Evolutionary conservation across 2,329 filamentous ascomycete species (phyloP), one percentile per base, ranked within the genome.

Genomic region (Aspergillus vadensis): DNA sequence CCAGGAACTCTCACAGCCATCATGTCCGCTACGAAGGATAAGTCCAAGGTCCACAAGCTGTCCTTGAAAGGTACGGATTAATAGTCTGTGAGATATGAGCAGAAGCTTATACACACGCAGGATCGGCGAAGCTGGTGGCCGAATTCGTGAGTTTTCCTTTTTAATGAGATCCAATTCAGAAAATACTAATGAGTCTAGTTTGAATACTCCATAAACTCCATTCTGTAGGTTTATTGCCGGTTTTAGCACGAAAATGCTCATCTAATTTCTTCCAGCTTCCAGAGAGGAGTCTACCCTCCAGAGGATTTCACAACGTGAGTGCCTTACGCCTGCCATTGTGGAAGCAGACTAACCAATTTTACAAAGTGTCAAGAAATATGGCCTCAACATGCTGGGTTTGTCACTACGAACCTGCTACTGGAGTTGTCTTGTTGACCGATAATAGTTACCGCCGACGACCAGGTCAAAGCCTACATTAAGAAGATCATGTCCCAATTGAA

Each of bases 401-500:
- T 72, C 32, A 2, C 23, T 27, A 49, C 30, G 10, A 30, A 15
- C 32, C 55, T 44, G 44, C 30, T 32, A 32, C 25, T 17, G 17
- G 32, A 58, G 58, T 60, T 59, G 53, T 25, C 59, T 36, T 12
- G 44, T 61, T 70, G 49, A 68, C 63, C 51, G 51, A 70, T 67
- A 58, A 60, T 74, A 88, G 93, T 98, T 55, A 96, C 94, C 32
- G 87, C 92, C 65, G 95, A 99, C 76, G 95, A 98, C 81, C 94
- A 99, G 80, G 95, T 99, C 74, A 96, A 97, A 79, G 92, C 93
- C 32, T 99, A 99, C 80, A 96, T 99, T 83, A 97, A 97, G 79
- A 97, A 96, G 80, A 98, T 99, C 81, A 99, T 97, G 93, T 89
- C 88, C 27, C 95, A 99, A 79, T 86, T 99, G 60, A 94, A 96